A percentile compares a stretch with the other conserved stretches of the same genome.
phyloP scores from a whole-genome alignment of 2,329 filamentous ascomycete genomes.

The Diaporthe sp. region DNA sequence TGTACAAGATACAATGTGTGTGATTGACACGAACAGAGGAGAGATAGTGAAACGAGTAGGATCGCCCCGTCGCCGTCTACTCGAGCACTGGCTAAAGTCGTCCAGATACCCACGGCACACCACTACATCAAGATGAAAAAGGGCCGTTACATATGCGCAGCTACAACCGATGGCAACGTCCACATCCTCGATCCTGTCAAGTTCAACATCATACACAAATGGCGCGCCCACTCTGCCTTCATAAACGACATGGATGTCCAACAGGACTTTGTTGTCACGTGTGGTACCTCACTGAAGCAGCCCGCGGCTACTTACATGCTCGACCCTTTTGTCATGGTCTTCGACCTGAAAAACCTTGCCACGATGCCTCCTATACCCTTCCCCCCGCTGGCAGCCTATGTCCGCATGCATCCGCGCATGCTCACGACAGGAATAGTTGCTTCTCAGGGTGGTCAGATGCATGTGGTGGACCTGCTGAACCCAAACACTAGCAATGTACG shows the following conservation, averaged over 20 bases:
- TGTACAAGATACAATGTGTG: slow-evolving; percentile 87
- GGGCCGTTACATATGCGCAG: slow-evolving; percentile 91
- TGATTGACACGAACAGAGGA: slow-evolving; percentile 78
- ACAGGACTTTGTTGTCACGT: slow-evolving; percentile 95
- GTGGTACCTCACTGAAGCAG: slow-evolving; percentile 89
- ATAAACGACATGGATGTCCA: slow-evolving; percentile 98
- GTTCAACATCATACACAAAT: slow-evolving; percentile 84
- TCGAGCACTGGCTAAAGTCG: slow-evolving; percentile 48
- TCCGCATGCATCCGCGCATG: slow-evolving; percentile 96
- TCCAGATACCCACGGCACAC: slow-evolving; percentile 76
- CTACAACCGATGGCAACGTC: slow-evolving; percentile 84
- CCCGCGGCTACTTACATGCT: slow-evolving; percentile 81
- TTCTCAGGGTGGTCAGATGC: slow-evolving; percentile 92
- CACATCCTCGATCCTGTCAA: slow-evolving; percentile 87
- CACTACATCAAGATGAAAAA: slow-evolving; percentile 95
- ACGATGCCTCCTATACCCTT: slow-evolving; percentile 93
- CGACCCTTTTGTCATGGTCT: slow-evolving; percentile 94
- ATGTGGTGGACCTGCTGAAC: slow-evolving; percentile 96
- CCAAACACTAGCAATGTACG: slow-evolving; percentile 88
- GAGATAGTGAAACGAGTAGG: slow-evolving; percentile 76
- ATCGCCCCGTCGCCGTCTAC: background rate
- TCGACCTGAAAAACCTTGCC: slow-evolving; percentile 90
- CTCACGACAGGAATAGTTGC: slow-evolving; percentile 95
- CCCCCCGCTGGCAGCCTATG: slow-evolving; percentile 91
- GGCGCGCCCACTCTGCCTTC: slow-evolving; percentile 89